Evolutionary conservation across 2,329 filamentous ascomycete genomes (phyloP), one percentile per base, ranked within the genome.

Genomic region (Seiridium unicorne): DNA sequence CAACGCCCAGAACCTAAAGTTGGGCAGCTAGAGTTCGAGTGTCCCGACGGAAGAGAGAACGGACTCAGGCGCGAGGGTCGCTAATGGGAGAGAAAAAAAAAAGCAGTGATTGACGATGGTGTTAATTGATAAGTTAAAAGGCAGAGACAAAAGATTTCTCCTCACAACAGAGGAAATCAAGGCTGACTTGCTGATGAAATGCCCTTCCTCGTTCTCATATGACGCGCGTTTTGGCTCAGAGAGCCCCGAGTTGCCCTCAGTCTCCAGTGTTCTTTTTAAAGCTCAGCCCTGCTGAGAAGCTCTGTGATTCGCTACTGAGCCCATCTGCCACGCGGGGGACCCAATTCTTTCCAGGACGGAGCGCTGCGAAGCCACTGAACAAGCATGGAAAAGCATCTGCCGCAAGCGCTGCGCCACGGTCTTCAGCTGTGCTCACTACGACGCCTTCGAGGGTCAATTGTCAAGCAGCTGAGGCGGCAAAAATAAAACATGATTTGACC

Each of bases 141-240:
- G 18, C 18, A 26, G 18, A 26, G 18, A 26, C 18, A 26, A 26
- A 26, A 26, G 18, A 26, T 26, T 26, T 26, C 1, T 26, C 31
- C 47, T 47, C 9, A n/a, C 10, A 48, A 48, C 18, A 48, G 32
- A 51, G 3, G 31, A 34, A 3, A 51, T 13, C 55, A 49, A 26
- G 55, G 55, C 55, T 51, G 55, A 49, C 55, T 58, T 8, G 38
- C 42, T 57, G 44, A 26, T 31, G 31, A 48, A 35, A 13, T 18
- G 7, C 40, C 55, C 46, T 38, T 44, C 46, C 26, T 38, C 38
- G 44, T 10, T 13, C 13, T 42, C 55, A 38, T 58, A 58, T 58
- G 55, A 62, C 60, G 61, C 61, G 63, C 64, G 64, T 66, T 58
- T 51, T 40, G 46, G 32, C 31, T 13, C 38, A 42, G 38, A 42